Base-by-base conservation (phyloP, 495 filamentous ascomycete species). In the Aspergillus funiculosus region DNA sequence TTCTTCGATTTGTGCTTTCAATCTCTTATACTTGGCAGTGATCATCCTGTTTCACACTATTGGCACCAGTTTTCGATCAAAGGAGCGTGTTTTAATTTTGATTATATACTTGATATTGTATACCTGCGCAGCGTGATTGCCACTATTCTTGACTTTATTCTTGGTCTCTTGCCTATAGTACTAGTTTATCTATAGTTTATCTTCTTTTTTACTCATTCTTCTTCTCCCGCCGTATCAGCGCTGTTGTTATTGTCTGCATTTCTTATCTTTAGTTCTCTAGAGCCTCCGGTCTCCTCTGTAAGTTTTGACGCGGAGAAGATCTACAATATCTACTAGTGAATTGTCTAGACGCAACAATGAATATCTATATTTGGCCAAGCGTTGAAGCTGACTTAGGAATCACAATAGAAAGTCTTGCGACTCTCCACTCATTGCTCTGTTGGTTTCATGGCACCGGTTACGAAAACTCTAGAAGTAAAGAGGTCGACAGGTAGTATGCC, bases 311-410 rank as follows among this genome's bases (percentile, higher is more conserved):
- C 18, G 13, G 19, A 3, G 4, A 2, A 9, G 3, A 13, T 27
- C 10, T 37, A 6, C 17, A 39, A 15, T 19, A 32, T 8, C 32
- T 32, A 42, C 58, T 57, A 53, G 60, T 38, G 11, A 28, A 24
- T 28, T 22, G 8, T 21, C 8, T 18, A 71, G 68, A 69, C 32
- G 69, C 66, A 34, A 73, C 69, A 10, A 45, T 58, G 36, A 43
- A 66, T 8, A 69, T 73, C 34, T 71, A 63, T 6, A 68, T 75
- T 31, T 75, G 71, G 71, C 69, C 67, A 30, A 66, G 65, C 20
- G 58, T 73, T 48, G 71, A 75, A 48, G 63, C 60, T 11, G 59
- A 65, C n/a, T 57, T 74, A 1, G 72, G 69, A 18, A 73, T 75
- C 34, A 61, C 66, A 17, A 67, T 68, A 24, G 72, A 67, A 24